Evolutionary conservation across 352 stramenopile species (phyloP), one percentile per base, ranked within the genome.

Genomic region (Peronospora belbahrii): DNA sequence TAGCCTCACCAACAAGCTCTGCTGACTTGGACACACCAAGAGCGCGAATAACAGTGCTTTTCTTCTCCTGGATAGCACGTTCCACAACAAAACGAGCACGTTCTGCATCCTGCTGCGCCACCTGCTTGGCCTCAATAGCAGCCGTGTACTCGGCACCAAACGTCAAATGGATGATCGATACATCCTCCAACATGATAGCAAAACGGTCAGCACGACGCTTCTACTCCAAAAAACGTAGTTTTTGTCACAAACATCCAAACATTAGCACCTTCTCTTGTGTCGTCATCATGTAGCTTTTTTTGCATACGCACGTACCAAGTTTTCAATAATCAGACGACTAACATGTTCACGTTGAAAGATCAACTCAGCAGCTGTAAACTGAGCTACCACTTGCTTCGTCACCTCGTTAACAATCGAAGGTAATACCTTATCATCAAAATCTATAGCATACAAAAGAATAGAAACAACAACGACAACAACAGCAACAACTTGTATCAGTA

Each of bases 341-440:
- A 99, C 96, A 62, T 96, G 73, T 45, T 99, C 96, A 94, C 97
- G 96, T 79, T 99, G 97, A 56, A 97, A 99, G 39, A 99, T 89
- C 7, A 99, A 78, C 69, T 99, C 95, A 15, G 95, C 91, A 18
- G 97, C 97, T 69, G 98, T 99, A 81, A 98, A 99, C 64, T 98
- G 87, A 1, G 97, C 97, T 15, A 99, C 96, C 25, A 99, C 94
- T 49, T 97, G 91, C 83, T 99, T 99, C 43, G 95, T 83, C 38
- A 97, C 95, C 76, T 99, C 97, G 72, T 99, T 99, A 48, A 99
- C 97, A 54, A 99, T 97, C 50, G 89, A 98, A 15, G 96, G 96
- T 47, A 99, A 68, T 44, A 99, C 88, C 54, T 97, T 95, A 65
- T 98, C 95, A 59, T 98, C 95, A 67, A 97, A 99, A 68, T 99